A percentile compares a stretch with the other conserved stretches of the same genome.
Evolutionary conservation across 139 green algal genomes (phyloP).

Genomic region (Parachlorella kessleri): DNA sequence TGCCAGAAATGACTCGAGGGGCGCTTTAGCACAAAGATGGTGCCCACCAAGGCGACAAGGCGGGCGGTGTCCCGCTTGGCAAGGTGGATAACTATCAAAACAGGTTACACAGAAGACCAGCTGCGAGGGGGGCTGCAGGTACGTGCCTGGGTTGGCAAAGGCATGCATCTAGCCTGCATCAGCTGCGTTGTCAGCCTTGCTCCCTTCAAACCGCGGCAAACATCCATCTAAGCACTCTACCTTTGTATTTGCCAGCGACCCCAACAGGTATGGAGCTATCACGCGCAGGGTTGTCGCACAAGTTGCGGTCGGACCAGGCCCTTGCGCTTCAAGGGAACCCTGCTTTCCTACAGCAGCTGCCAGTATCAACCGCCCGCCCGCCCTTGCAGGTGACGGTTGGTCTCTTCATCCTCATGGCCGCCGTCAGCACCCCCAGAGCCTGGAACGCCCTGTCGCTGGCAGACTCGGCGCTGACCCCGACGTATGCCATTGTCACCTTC

Average conservation of each 20-base stretch:
- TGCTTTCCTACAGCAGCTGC: not conserved
- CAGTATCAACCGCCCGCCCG: not conserved
- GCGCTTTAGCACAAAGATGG: too few relatives aligned
- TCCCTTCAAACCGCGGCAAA: not conserved
- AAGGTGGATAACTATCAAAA: not conserved
- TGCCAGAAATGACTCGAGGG: too few relatives aligned
- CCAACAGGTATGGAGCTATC: not conserved
- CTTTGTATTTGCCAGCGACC: not conserved
- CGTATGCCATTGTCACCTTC: slow-evolving; percentile 30
- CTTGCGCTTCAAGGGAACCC: not conserved
- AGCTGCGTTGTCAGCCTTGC: not conserved
- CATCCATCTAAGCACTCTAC: not conserved
- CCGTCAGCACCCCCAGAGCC: not conserved
- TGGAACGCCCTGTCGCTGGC: slow-evolving; percentile 22
- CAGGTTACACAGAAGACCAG: slow-evolving; percentile 24
- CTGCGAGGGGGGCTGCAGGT: not conserved
- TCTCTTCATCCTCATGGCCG: slow-evolving; percentile 10
- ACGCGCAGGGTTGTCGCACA: not conserved
- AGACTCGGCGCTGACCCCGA: slow-evolving; percentile 4
- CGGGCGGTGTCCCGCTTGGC: too few relatives aligned
- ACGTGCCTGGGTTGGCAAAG: too few relatives aligned
- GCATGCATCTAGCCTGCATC: too few relatives aligned
- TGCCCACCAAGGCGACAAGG: too few relatives aligned
- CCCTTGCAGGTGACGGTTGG: not conserved
- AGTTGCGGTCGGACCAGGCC: too few relatives aligned